phyloP scores from a whole-genome alignment of 2,329 filamentous ascomycete species.

The Neopestalotiopsis sp. region DNA sequence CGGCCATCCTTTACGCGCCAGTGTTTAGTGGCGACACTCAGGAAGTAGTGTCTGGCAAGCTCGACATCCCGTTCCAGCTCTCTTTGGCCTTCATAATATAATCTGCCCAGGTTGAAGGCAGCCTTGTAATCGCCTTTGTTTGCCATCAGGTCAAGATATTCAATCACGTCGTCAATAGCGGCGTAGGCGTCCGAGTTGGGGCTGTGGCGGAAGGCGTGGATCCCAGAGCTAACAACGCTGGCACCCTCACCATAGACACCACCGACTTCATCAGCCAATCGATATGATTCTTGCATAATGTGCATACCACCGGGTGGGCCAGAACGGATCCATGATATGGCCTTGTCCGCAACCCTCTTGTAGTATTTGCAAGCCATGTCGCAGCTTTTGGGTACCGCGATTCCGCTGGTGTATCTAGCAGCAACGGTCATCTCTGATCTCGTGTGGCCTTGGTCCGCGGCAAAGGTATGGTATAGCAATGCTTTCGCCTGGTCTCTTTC shows the following conservation, averaged over 20 bases:
- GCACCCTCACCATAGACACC: conserved; percentile 96
- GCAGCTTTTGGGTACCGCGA: conserved; percentile 85
- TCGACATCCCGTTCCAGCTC: conserved; percentile 75
- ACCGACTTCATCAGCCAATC: conserved; percentile 87
- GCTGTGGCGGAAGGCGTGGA: conserved; percentile 76
- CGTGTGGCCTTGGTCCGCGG: conserved; percentile 81
- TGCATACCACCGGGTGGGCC: conserved; percentile 87
- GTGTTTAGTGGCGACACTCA: conserved; percentile 77
- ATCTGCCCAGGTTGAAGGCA: conserved; percentile 81
- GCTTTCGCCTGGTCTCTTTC: conserved; percentile 89
- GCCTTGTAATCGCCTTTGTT: conserved; percentile 89
- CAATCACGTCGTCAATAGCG: conserved; percentile 89
- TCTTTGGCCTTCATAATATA: conserved; percentile 87
- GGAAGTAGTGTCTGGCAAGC: conserved; percentile 80
- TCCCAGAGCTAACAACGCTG: conserved; percentile 85
- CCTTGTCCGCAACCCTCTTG: conserved; percentile 91
- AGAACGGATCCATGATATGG: conserved; percentile 83
- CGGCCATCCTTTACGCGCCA: conserved; percentile 80
- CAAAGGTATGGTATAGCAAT: conserved; percentile 92
- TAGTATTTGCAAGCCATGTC: conserved; percentile 87
- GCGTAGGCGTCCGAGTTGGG: conserved; percentile 82
- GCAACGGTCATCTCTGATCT: conserved; percentile 93
- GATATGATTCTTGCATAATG: conserved; percentile 78
- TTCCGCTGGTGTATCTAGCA: conserved; percentile 83
- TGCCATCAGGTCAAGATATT: conserved; percentile 90